Conservation (phyloP, 2,329 filamentous ascomycete species). For the Ceratocystis albifundus region DNA sequence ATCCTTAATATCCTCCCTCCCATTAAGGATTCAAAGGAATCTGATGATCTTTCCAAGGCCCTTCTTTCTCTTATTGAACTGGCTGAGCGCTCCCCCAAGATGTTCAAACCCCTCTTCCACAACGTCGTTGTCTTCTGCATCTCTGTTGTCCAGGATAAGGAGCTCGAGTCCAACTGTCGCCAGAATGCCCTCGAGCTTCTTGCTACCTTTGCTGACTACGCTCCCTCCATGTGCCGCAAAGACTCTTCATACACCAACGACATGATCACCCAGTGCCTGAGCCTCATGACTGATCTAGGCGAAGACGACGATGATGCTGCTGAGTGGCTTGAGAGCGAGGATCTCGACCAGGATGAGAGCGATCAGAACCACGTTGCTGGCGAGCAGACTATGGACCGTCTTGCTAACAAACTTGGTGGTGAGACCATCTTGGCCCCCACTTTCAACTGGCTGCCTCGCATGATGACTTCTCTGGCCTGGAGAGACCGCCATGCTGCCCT, state of each 20-base stretch:
- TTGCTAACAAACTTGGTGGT: constrained; percentile 96
- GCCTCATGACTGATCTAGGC: constrained; percentile 94
- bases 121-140: constrained; percentile 88
- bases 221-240: constrained; percentile 88
- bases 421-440: constrained; percentile 82
- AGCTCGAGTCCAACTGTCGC: constrained; percentile 75
- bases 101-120: constrained; percentile 93
- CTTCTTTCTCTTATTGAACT: constrained; percentile 86
- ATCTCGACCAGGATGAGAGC: constrained; percentile 90
- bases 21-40: constrained; percentile 82
- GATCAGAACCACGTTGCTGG: constrained; percentile 95
- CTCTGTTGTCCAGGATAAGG: constrained; percentile 90
- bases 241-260: constrained; percentile 83
- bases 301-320: constrained; percentile 86
- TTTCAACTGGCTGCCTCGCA: constrained; percentile 91
- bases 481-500: constrained; percentile 89
- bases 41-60: constrained; percentile 80
- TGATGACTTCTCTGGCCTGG: constrained; percentile 95
- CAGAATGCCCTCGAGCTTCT: constrained; percentile 95
- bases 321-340: constrained; percentile 87
- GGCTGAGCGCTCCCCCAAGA: constrained; percentile 86
- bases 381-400: constrained; percentile 94
- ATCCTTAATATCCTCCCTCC: constrained; percentile 90
- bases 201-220: constrained; percentile 94
- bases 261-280: constrained; percentile 97